Evolutionary conservation across 1,139 yeast species (phyloP).

Genomic region (Williopsis jadinii): DNA sequence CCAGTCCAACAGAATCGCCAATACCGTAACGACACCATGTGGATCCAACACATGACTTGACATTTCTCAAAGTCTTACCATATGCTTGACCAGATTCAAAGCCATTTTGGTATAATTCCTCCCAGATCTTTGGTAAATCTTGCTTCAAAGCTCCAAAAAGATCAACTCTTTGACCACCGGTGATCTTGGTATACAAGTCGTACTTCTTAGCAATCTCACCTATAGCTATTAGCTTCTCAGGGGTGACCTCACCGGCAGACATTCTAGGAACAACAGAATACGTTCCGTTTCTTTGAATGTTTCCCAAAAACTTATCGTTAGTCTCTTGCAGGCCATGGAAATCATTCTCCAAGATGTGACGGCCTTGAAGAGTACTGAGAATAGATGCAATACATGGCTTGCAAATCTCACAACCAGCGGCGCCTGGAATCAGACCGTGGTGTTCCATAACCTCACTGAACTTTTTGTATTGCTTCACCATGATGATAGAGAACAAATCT

Average conservation of each 20-base stretch:
- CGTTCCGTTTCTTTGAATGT: constrained; percentile 13
- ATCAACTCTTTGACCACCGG: constrained; percentile 30
- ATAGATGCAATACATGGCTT: constrained; percentile 30
- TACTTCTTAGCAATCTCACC: constrained; percentile 22
- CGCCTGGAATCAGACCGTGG: constrained; percentile 22
- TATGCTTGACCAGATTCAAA: constrained; percentile 31
- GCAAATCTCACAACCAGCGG: constrained; percentile 29
- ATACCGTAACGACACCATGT: constrained; percentile 32
- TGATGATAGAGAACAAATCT: constrained; percentile 26
- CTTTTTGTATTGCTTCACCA: constrained; percentile 25
- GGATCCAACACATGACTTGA: constrained; percentile 31
- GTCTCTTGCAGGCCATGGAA: constrained; percentile 29
- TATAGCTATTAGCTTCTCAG: too few species aligned
- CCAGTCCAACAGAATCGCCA: constrained; percentile 31
- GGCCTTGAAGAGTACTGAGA: constrained; percentile 26
- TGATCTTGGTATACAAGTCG: constrained; percentile 28
- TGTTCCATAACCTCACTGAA: constrained; percentile 25
- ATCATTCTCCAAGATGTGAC: constrained; percentile 24
- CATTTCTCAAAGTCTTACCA: constrained; percentile 28
- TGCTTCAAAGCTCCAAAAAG: constrained; percentile 28
- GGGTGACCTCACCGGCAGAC: constrained; percentile 25
- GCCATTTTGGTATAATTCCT: constrained; percentile 25
- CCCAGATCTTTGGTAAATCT: constrained; percentile 28
- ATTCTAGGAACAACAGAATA: constrained; percentile 30
- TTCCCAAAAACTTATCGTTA: constrained; percentile 28